These are phyloP conservation scores for Phytophthora brassicae DNA, from an alignment of 352 stramenopile genomes.

Conservation along the genomic window DNA sequence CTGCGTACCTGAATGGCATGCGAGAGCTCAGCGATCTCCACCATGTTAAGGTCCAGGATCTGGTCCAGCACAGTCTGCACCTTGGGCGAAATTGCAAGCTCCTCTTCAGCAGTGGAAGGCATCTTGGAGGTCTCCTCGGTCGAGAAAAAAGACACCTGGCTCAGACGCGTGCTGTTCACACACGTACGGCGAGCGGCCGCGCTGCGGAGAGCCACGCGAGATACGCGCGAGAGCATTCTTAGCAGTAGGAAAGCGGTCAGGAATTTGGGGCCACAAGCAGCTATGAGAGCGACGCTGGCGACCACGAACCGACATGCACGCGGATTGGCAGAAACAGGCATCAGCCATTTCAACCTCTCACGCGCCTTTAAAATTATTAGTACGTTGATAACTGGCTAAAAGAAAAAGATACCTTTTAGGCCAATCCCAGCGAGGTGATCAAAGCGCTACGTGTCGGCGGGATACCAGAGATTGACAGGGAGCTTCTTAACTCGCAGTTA, in stretches of 20 bases:
- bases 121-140: conserved; percentile 30
- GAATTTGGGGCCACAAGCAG: conserved; percentile 27
- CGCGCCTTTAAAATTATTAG: no score
- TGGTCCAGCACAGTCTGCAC: conserved; percentile 83
- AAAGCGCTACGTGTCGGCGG: conserved; percentile 30
- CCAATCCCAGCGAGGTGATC: conserved; percentile 18
- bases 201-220: conserved; percentile 63
- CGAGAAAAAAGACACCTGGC: conserved; percentile 65
- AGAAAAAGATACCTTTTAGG: conserved; percentile 6
- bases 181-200: conserved; percentile 46
- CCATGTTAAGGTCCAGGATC: conserved; percentile 89
- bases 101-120: conserved; percentile 51
- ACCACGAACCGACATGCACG: conserved; percentile 20
- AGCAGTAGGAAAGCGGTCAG: conserved; percentile 16
- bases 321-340: background rate
- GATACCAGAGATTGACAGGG: conserved; percentile 22
- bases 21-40: conserved; percentile 88
- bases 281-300: conserved; percentile 15
- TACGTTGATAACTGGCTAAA: no score
- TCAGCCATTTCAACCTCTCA: no score
- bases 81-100: conserved; percentile 74
- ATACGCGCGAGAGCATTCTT: conserved; percentile 73
- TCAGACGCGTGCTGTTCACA: conserved; percentile 42
- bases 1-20: conserved; percentile 73
- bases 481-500: background rate